Evolutionary conservation across 179 eudicot species (phyloP).

Genomic region (Corrigiola litoralis): DNA sequence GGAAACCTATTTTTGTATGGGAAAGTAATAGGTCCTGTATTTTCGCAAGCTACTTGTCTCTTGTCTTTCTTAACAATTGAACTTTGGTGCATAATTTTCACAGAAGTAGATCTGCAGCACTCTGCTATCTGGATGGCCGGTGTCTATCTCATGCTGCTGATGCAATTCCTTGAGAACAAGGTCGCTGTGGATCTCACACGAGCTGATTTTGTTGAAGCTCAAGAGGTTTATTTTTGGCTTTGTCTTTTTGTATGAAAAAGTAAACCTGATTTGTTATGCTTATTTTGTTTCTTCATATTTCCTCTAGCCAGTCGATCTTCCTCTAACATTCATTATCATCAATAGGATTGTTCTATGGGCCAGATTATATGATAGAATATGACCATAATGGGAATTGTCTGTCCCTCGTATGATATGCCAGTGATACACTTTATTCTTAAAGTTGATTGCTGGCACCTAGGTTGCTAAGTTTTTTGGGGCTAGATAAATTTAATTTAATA

Average conservation of each 20-base stretch:
- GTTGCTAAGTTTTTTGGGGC: no score
- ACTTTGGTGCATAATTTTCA: not conserved
- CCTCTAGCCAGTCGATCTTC: not conserved
- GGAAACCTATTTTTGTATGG: not conserved
- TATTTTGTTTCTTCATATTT: conserved; percentile 1
- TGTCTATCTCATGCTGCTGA: conserved; percentile 81
- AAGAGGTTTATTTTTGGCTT: conserved; percentile 55
- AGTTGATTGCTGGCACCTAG: no score
- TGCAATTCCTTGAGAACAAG: conserved; percentile 97
- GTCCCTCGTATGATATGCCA: no score
- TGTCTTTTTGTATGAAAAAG: not conserved
- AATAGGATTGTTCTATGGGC: not conserved
- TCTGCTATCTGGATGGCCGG: conserved; percentile 97
- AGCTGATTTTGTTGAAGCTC: conserved; percentile 92
- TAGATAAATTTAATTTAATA: no score
- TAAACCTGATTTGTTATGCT: not conserved
- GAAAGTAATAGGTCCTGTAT: not conserved
- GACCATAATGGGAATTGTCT: not conserved
- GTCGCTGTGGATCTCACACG: conserved; percentile 92
- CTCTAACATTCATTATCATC: not conserved
- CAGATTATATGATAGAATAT: not conserved
- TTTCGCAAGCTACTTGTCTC: not conserved
- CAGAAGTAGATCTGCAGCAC: conserved; percentile 94
- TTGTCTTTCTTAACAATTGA: conserved; percentile 1
- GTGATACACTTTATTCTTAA: no score